Evolutionary conservation across 768 basidiomycete genomes (phyloP), one percentile per base, ranked within the genome.

Genomic region (Brasilioporus rufonigricans): DNA sequence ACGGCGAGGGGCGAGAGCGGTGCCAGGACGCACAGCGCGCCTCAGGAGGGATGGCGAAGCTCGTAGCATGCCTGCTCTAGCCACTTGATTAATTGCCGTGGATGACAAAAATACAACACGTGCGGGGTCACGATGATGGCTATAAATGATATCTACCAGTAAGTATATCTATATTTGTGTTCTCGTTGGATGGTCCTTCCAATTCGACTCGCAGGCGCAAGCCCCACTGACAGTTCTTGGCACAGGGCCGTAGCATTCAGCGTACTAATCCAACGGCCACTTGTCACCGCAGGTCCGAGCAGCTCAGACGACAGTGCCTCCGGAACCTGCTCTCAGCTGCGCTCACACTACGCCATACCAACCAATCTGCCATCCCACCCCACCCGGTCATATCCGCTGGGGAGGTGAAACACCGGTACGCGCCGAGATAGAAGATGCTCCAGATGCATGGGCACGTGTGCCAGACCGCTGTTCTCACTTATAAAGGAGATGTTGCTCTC

Each of bases 401-500:
- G 5, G 27, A 29, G 27, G 27, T 29, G 27, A 29, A 29, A 29
- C 27, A 18, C 53, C 58, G 57, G 39, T 7, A 38, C 38, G 44
- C 38, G 19, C 38, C 24, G 23, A 35, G 40, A 29, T 29, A 29
- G 27, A 29, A 9, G 27, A 13, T 44, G 19, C 14, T 9, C 50
- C 36, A 21, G 12, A 35, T 58, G 36, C 39, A 48, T 19, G 48
- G 44, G 51, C 63, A 69, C 65, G 59, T 53, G 60, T 50, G n/a
- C 24, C 32, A 14, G n/a, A 9, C 26, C 27, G 23, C 18, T 29
- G 23, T 2, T 32, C 24, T 35, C 23, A 32, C 26, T 39, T 70
- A 68, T 70, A 70, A 61, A 46, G 31, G 16, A 35, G 23, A 9
- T 40, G 44, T 19, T 44, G 10, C 13, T 4, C 21, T 43, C 35